A percentile compares a stretch with the other conserved stretches of the same genome.
phyloP scores from a whole-genome alignment of 441 rosid species.

The Flueggea neowawraea region DNA sequence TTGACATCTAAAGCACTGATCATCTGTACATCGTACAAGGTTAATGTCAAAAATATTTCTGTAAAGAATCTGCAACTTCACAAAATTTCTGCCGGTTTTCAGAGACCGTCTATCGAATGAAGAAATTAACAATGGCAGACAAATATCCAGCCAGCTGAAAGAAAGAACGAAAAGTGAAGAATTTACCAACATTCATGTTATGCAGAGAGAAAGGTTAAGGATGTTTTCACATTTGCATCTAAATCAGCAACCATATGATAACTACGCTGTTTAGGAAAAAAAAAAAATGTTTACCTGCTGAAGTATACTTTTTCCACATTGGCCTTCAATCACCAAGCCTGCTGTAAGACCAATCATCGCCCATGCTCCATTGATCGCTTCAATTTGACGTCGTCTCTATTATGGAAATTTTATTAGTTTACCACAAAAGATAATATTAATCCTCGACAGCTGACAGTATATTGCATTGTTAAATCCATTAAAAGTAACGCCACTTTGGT shows the following conservation, averaged over 20 bases:
- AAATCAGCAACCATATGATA: neutral
- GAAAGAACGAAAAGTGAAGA: conserved; percentile 3
- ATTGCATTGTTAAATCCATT: too few species aligned
- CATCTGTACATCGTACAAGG: too few species aligned
- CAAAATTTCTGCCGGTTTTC: neutral
- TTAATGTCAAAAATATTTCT: neutral
- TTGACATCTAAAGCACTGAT: too few species aligned
- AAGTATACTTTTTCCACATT: conserved; percentile 57
- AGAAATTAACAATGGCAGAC: conserved; percentile 39
- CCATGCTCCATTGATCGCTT: conserved; percentile 93
- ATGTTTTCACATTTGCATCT: neutral
- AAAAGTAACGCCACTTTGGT: too few species aligned
- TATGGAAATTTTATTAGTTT: conserved; percentile 1
- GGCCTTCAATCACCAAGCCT: conserved; percentile 84
- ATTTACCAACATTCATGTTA: neutral
- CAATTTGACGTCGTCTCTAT: conserved; percentile 69
- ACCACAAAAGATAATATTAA: neutral
- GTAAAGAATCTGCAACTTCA: conserved; percentile 15
- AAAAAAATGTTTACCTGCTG: conserved; percentile 51
- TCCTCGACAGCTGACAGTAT: neutral
- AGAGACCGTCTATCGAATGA: conserved; percentile 22
- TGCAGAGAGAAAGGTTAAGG: too few species aligned
- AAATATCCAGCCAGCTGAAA: conserved; percentile 74
- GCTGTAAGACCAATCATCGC: conserved; percentile 82
- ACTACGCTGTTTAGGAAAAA: neutral